A percentile compares a stretch with the other conserved stretches of the same genome.
phyloP scores from a whole-genome alignment of 2,329 filamentous ascomycete species.

The Aspergillus fumigatiaffinis region DNA sequence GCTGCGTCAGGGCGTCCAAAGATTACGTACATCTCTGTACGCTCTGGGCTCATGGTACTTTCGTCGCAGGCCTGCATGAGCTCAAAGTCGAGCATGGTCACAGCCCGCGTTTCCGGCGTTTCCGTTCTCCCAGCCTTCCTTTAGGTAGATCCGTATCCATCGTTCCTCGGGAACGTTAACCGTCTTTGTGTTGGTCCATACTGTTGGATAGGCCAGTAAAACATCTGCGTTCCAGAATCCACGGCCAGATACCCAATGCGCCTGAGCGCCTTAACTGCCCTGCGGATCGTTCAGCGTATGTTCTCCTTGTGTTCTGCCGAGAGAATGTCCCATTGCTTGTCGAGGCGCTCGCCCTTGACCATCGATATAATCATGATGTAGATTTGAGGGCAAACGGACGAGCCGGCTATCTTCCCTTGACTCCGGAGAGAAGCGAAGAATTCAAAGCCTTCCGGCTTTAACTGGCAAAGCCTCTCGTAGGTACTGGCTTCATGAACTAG shows the following conservation, averaged over 20 bases:
- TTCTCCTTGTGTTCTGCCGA: neutral
- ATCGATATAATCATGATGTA: conserved; percentile 2
- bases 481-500: too few species aligned
- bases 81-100: conserved; percentile 6
- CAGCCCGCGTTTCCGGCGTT: neutral
- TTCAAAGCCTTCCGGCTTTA: too few species aligned
- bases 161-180: too few species aligned
- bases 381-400: conserved; percentile 2
- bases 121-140: too few species aligned
- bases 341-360: neutral
- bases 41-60: neutral
- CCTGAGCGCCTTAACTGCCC: neutral
- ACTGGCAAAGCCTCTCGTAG: too few species aligned
- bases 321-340: conserved; percentile 2
- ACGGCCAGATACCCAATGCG: neutral
- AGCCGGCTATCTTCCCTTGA: conserved; percentile 2
- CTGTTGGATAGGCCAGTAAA: too few species aligned
- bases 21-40: conserved; percentile 3
- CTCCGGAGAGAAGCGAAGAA: too few species aligned
- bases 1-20: neutral
- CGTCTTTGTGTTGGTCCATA: too few species aligned
- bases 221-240: too few species aligned
- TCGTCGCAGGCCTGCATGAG: neutral
- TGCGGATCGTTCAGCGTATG: neutral
- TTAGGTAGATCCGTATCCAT: too few species aligned